Conservation (phyloP, 2,329 filamentous ascomycete genomes). For the Fusarium sulawesiense region DNA sequence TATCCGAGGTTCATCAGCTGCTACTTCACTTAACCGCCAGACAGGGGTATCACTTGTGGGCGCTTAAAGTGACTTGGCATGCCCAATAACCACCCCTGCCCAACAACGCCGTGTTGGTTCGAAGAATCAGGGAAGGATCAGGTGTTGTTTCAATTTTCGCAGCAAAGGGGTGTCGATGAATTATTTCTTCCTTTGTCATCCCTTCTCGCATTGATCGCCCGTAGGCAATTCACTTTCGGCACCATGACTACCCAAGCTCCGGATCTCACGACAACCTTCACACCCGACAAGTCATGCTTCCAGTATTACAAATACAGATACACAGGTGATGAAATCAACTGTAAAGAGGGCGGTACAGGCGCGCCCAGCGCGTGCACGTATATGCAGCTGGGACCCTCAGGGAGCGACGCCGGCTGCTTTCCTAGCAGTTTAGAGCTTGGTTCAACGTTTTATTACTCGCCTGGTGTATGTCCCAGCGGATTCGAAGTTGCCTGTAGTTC, state of each 20-base stretch:
- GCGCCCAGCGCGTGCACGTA: conserved; percentile 3
- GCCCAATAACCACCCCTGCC: no score
- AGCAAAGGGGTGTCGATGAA: no score
- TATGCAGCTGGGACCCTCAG: conserved; percentile 1
- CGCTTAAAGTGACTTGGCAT: no score
- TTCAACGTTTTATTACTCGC: conserved; percentile 1
- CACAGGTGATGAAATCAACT: not conserved
- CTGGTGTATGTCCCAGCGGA: conserved; percentile 4
- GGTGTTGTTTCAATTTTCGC: no score
- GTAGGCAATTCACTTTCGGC: not conserved
- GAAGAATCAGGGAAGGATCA: no score
- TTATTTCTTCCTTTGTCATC: no score
- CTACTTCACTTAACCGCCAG: no score
- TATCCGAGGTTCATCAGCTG: no score
- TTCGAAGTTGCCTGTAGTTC: conserved; percentile 12
- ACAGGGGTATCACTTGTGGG: no score
- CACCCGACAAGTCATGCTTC: conserved; percentile 1
- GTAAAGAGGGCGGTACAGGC: not conserved
- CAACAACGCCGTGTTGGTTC: no score
- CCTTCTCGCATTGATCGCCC: no score
- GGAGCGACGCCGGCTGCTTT: not conserved
- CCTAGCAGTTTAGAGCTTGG: not conserved
- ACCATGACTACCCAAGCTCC: conserved; percentile 3
- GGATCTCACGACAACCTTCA: conserved; percentile 10
- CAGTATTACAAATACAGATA: conserved; percentile 16